Percentiles rank a stretch among this genome's conserved stretches.
These are phyloP conservation scores for Coniosporium apollinis DNA, from an alignment of 495 filamentous ascomycete genomes.

Conservation along the genomic window DNA sequence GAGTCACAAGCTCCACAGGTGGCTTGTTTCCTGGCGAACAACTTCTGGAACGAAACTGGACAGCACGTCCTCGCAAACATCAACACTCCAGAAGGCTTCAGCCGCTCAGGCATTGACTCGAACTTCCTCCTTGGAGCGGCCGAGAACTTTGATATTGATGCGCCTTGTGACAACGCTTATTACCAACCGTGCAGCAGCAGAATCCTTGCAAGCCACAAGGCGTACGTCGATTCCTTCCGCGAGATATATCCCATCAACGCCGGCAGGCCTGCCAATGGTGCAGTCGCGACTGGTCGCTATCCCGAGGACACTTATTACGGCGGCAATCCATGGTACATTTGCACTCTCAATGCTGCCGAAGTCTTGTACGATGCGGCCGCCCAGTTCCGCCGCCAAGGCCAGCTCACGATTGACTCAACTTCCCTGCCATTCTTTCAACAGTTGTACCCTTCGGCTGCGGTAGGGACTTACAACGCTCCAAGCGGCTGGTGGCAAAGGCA, in stretches of 20 bases:
- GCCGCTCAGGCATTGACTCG: slow-evolving; percentile 40
- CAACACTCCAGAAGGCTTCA: slow-evolving; percentile 21
- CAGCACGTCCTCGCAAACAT: slow-evolving; percentile 41
- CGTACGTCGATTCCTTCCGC: slow-evolving; percentile 45
- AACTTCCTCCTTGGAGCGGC: slow-evolving; percentile 46
- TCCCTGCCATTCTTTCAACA: slow-evolving; percentile 43
- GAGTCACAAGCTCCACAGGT: slow-evolving; percentile 41
- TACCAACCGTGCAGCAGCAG: slow-evolving; percentile 48
- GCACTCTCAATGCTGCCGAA: slow-evolving; percentile 47
- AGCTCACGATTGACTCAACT: slow-evolving; percentile 32
- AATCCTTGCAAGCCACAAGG: slow-evolving; percentile 49
- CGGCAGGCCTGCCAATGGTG: slow-evolving; percentile 25
- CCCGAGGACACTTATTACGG: slow-evolving; percentile 50
- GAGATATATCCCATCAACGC: slow-evolving; percentile 27
- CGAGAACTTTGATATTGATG: slow-evolving; percentile 44
- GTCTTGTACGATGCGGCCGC: slow-evolving; percentile 47
- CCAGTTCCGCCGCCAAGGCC: slow-evolving; percentile 38
- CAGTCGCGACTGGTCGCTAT: slow-evolving; percentile 51
- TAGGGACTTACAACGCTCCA: slow-evolving; percentile 31
- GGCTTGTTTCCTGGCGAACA: slow-evolving; percentile 39
- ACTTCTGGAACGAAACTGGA: slow-evolving; percentile 37
- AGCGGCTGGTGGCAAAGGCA: not conserved
- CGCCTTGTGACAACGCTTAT: slow-evolving; percentile 34
- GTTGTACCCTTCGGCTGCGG: slow-evolving; percentile 29
- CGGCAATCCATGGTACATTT: slow-evolving; percentile 37